phyloP scores from a whole-genome alignment of 805 yeast genomes.

The Pichia heedii region DNA sequence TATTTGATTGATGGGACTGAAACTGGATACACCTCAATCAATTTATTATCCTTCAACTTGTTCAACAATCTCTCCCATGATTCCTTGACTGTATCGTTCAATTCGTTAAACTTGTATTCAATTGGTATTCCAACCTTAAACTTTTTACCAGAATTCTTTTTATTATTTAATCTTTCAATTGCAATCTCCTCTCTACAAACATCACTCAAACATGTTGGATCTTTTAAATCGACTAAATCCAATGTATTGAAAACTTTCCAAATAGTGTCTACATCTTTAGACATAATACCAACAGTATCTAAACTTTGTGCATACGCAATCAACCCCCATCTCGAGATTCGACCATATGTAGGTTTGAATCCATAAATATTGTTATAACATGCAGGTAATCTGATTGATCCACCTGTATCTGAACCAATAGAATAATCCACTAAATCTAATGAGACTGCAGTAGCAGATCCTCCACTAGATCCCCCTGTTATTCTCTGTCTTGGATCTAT shows the following conservation, averaged over 20 bases:
- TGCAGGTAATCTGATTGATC: slow-evolving; percentile 89
- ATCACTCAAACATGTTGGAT: slow-evolving; percentile 59
- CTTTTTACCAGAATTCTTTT: slow-evolving; percentile 9
- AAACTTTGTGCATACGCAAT: slow-evolving; percentile 87
- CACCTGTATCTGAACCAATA: slow-evolving; percentile 96
- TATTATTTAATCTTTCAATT: slow-evolving; percentile 4
- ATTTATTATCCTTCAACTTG: slow-evolving; percentile 37
- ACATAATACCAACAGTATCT: slow-evolving; percentile 85
- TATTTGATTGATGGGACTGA: slow-evolving; percentile 61
- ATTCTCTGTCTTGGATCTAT: slow-evolving; percentile 22
- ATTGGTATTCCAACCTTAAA: slow-evolving; percentile 62
- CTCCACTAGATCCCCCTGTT: slow-evolving; percentile 94
- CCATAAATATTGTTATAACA: slow-evolving; percentile 79
- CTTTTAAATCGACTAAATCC: slow-evolving; percentile 58
- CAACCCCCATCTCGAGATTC: slow-evolving; percentile 88
- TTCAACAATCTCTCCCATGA: slow-evolving; percentile 40
- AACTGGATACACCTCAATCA: slow-evolving; percentile 47
- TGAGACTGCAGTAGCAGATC: slow-evolving; percentile 89
- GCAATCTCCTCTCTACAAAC: slow-evolving; percentile 25
- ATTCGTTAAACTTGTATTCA: slow-evolving; percentile 53
- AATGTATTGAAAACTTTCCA: slow-evolving; percentile 44
- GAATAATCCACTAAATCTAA: slow-evolving; percentile 62
- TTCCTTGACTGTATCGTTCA: slow-evolving; percentile 37
- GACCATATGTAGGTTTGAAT: slow-evolving; percentile 89
- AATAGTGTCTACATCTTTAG: slow-evolving; percentile 39